Base-by-base conservation (phyloP, 331 rosid species). In the Rhamnella rubrinervis region DNA sequence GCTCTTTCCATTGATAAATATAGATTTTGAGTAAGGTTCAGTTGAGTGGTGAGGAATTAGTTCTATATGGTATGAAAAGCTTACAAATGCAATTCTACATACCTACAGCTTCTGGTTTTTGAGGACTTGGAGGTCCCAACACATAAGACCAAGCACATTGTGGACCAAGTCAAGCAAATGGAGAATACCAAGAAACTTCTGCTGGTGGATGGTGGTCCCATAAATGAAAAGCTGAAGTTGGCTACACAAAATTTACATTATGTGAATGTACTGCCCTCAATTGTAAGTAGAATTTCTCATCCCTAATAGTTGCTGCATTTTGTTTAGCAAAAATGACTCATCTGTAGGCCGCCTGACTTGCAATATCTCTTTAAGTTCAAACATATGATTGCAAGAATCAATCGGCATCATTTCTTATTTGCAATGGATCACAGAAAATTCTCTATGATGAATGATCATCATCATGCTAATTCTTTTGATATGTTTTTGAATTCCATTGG, bases 191-290 rank as follows among this genome's bases (percentile, higher is more conserved):
- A 89, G 83, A 95, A 87, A 82, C 58, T 91, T 70, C 71, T 91
- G 75, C 75, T 95, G 0, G 97, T 95, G 41, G 97, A 91, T 72
- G 93, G 88, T 2, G 86, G 89, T 51, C 75, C 84, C 74, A 78
- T 91, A 65, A 81, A 80, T 71, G 89, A 91, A 59, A 95, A 95
- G 70, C 78, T 95, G 78, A 86, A 84, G 80, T 81, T 95, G 81
- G 92, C 99, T 41, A 87, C 99, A 8, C 99, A 95, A 85, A 95
- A 95, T 84, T 78, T 95, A 64, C 97, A 89, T 78, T 91, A 87
- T 55, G 96, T 87, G 63, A 95, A 95, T 26, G 65, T 91, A 71
- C 86, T 95, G 82, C 99, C 99, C 19, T 69, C 93, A 37, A 80
- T 91, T 58, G 97, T 91, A 84, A 91, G 97, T 82, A 60, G 44